Percentiles rank a stretch among this genome's conserved stretches.
phyloP scores from a whole-genome alignment of 169 alveolate genomes.

The Babesia ovis region DNA sequence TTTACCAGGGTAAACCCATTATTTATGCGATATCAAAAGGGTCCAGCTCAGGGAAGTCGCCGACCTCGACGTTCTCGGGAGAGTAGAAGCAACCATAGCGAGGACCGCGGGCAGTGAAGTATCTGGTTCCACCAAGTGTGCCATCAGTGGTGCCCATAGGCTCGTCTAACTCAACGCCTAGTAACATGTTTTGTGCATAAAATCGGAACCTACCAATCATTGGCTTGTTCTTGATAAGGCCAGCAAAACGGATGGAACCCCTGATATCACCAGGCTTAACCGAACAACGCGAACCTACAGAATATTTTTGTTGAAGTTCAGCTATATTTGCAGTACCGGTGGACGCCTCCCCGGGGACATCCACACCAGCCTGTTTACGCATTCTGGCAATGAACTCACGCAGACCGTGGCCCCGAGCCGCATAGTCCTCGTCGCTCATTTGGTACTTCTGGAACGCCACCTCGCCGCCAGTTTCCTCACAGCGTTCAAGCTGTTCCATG shows the following conservation, averaged over 20 bases:
- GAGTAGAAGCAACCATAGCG: slow-evolving; percentile 82
- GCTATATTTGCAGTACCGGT: background rate
- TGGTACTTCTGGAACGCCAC: slow-evolving; percentile 69
- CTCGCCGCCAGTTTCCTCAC: slow-evolving; percentile 27
- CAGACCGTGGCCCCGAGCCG: slow-evolving; percentile 76
- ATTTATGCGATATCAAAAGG: slow-evolving; percentile 75
- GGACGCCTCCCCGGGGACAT: background rate
- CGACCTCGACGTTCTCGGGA: slow-evolving; percentile 81
- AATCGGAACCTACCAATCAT: slow-evolving; percentile 15
- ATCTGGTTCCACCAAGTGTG: slow-evolving; percentile 64
- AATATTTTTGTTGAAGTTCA: slow-evolving; percentile 38
- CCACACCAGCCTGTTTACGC: slow-evolving; percentile 19
- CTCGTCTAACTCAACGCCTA: slow-evolving; percentile 88
- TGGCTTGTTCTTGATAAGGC: slow-evolving; percentile 47
- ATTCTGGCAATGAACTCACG: slow-evolving; percentile 78
- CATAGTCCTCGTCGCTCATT: slow-evolving; percentile 88
- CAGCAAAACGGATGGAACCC: slow-evolving; percentile 63
- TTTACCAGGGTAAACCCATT: no score
- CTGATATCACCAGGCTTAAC: slow-evolving; percentile 60
- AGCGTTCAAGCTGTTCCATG: slow-evolving; percentile 45
- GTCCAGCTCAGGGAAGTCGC: slow-evolving; percentile 87
- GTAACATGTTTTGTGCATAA: slow-evolving; percentile 14
- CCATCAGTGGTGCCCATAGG: slow-evolving; percentile 89
- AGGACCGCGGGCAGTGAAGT: slow-evolving; percentile 79
- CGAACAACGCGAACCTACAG: slow-evolving; percentile 60